Evolutionary conservation across 1,284 basidiomycete species (phyloP).

Genomic region (Fistulinella cinereoalba): DNA sequence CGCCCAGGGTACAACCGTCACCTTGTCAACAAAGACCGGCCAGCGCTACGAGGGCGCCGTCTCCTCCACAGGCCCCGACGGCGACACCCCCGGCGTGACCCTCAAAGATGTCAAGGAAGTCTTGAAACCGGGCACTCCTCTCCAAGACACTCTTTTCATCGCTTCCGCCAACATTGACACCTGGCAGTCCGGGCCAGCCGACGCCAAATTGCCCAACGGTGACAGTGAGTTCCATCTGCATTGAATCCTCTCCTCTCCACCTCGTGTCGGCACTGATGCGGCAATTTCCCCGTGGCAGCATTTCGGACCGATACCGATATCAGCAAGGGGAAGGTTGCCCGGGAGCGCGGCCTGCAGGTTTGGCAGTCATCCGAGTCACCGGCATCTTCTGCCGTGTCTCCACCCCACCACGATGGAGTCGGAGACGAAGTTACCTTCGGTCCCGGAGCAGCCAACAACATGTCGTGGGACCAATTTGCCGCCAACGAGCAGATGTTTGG

Average conservation of each 20-base stretch:
- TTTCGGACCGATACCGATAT: conserved; percentile 93
- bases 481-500: conserved; percentile 94
- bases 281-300: conserved; percentile 40
- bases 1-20: conserved; percentile 67
- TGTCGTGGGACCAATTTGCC: conserved; percentile 93
- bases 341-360: conserved; percentile 81
- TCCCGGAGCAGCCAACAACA: conserved; percentile 41
- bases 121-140: conserved; percentile 55
- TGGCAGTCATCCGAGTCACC: conserved; percentile 56
- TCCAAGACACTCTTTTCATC: conserved; percentile 68
- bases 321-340: conserved; percentile 51
- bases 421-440: conserved; percentile 73
- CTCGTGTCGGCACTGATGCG: conserved; percentile 13
- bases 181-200: conserved; percentile 72
- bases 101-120: conserved; percentile 75
- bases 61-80: conserved; percentile 56
- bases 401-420: conserved; percentile 23
- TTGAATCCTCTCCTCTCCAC: not conserved
- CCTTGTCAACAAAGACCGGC: conserved; percentile 63
- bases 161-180: conserved; percentile 66
- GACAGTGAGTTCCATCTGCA: conserved; percentile 48
- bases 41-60: conserved; percentile 72
- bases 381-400: conserved; percentile 18
- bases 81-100: conserved; percentile 66
- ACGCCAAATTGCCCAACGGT: conserved; percentile 61